These are phyloP conservation scores for Boletus subcaerulescens DNA, from an alignment of 768 basidiomycete species.

Conservation along the genomic window DNA sequence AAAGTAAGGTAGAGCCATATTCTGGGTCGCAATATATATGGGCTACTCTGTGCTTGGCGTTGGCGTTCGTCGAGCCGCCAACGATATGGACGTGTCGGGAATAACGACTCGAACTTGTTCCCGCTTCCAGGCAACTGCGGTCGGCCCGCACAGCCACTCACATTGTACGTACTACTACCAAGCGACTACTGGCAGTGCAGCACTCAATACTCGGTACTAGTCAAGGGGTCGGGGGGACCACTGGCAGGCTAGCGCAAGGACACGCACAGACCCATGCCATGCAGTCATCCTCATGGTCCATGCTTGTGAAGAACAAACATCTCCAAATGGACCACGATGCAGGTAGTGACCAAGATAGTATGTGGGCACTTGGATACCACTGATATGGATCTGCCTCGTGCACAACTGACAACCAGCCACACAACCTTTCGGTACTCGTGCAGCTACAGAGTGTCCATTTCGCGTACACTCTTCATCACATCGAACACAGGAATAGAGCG, in stretches of 20 bases:
- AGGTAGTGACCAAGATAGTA: neutral
- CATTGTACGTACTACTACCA: no score
- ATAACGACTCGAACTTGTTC: neutral
- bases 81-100: neutral
- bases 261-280: neutral
- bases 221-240: neutral
- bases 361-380: neutral
- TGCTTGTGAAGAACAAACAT: conserved; percentile 1
- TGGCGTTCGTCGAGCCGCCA: neutral
- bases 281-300: neutral
- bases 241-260: neutral
- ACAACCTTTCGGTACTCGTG: neutral
- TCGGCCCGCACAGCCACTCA: conserved; percentile 10
- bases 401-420: neutral
- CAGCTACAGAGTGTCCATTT: neutral
- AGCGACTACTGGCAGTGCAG: neutral
- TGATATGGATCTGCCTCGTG: conserved; percentile 29
- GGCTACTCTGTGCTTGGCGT: neutral
- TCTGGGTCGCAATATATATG: neutral
- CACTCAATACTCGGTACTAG: no score
- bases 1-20: conserved; percentile 34
- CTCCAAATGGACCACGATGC: conserved; percentile 4
- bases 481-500: neutral
- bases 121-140: neutral
- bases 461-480: conserved; percentile 4